Evolutionary conservation across 441 rosid species (phyloP).

Genomic region (Bocquillonia castaneifolia): DNA sequence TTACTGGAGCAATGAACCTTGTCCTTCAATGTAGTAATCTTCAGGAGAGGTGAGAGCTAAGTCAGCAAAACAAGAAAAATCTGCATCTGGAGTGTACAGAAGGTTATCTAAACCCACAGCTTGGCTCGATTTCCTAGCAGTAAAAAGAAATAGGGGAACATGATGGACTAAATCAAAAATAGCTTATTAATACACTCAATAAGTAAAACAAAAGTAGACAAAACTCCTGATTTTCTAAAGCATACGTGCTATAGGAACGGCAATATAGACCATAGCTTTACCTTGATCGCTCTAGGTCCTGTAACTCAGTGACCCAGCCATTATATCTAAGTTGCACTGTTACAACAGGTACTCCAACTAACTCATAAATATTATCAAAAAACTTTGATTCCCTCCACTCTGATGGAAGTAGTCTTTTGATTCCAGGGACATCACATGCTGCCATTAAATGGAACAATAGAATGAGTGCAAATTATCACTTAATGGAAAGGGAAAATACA

Average conservation of each 20-base stretch:
- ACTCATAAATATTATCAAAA: constrained; percentile 74
- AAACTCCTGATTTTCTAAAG: not conserved
- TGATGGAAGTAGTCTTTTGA: constrained; percentile 77
- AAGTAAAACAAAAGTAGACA: constrained; percentile 7
- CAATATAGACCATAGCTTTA: constrained; percentile 25
- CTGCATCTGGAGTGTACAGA: constrained; percentile 95
- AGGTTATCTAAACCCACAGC: constrained; percentile 90
- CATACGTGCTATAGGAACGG: not conserved
- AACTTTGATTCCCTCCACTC: constrained; percentile 74
- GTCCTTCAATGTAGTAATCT: constrained; percentile 93
- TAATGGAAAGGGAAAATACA: not conserved
- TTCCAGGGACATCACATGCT: constrained; percentile 97
- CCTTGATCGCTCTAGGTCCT: constrained; percentile 81
- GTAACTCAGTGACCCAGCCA: constrained; percentile 96
- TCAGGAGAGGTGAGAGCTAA: constrained; percentile 86
- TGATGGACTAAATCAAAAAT: not conserved
- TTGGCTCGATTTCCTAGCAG: constrained; percentile 65
- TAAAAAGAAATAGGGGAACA: constrained; percentile 8
- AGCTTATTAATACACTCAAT: not conserved
- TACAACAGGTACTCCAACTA: constrained; percentile 88
- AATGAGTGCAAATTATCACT: not conserved
- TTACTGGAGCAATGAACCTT: constrained; percentile 96
- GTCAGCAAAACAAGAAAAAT: constrained; percentile 96
- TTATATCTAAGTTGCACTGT: constrained; percentile 94
- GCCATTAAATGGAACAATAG: constrained; percentile 22